Base-by-base conservation (phyloP, 129 eudicot genomes). In the Logfia minima region DNA sequence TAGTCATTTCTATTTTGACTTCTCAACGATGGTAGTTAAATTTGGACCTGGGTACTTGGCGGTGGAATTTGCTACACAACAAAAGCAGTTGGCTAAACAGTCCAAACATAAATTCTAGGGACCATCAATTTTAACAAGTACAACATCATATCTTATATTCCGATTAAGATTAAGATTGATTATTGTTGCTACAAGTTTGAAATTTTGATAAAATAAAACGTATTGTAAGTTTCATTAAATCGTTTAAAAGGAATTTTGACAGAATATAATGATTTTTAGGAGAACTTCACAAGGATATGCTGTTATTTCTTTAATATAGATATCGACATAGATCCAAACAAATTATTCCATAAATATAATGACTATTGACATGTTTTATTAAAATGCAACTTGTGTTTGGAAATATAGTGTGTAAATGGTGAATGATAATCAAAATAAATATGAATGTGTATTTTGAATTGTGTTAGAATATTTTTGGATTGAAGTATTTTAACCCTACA, bases 1-100 rank as follows among this genome's bases (percentile, higher is more conserved):
- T 75, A 22, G 67, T 37, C 28, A 62, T 63, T 76, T 76, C 26
- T 8, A 43, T 72, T 73, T 82, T 56, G 78, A 66, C 66, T 68
- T 80, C 51, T 60, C 6, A 11, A 48, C 17, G 55, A 13, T 48
- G 18, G 6, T 13, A 48, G 55, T 48, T 31, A 41, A 66, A 52
- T 61, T 45, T 31, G 17, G 52, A 48, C 35, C 72, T 64, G 53
- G 18, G 18, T 22, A 22, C 6, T 17, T 55, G 28, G 63, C 11
- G 28, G 28, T 58, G 51, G 75, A 80, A 39, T 39, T 14, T 74
- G 64, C 55, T 66, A 31, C 19, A 26, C 17, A 74, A 65, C 79
- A 41, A 80, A 80, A 55, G 61, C 45, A 72, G 29, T 24, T 53
- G 45, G 59, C 41, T 16, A 13, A 24, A 29, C 22, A 66, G 41